These are phyloP conservation scores for Xylaria telfairii DNA, from an alignment of 495 filamentous ascomycete species.

Conservation along the genomic window DNA sequence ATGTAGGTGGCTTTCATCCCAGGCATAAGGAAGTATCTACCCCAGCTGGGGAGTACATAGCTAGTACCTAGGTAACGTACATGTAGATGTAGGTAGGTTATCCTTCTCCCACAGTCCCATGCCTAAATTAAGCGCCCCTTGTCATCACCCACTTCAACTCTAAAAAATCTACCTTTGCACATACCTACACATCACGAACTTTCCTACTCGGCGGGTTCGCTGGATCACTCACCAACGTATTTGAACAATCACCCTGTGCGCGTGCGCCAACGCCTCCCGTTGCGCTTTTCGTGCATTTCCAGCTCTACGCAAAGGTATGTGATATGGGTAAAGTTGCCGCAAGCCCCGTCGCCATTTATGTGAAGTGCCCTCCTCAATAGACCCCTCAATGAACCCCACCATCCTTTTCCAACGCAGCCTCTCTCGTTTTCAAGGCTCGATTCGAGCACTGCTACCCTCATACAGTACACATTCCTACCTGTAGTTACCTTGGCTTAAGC, in stretches of 20 bases:
- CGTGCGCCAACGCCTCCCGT: background rate
- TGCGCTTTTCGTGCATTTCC: background rate
- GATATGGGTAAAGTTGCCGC: background rate
- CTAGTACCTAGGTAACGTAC: background rate
- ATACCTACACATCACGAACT: background rate
- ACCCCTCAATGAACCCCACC: slow-evolving; percentile 22
- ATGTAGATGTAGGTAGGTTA: background rate
- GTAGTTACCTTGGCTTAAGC: background rate
- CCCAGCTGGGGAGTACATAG: background rate
- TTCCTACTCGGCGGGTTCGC: background rate
- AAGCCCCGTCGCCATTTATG: background rate
- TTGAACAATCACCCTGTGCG: background rate
- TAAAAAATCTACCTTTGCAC: background rate
- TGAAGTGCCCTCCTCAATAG: background rate
- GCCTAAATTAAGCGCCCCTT: background rate
- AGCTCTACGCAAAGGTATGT: background rate
- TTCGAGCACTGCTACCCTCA: background rate
- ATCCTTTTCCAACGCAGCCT: slow-evolving; percentile 3
- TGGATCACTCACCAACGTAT: background rate
- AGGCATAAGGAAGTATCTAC: background rate
- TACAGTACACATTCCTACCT: slow-evolving; percentile 5
- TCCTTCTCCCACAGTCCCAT: background rate
- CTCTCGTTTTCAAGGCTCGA: background rate
- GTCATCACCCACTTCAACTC: background rate
- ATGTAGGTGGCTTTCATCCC: background rate